Base-by-base conservation (phyloP, 345 rosid species). In the Erucastrum elatum region DNA sequence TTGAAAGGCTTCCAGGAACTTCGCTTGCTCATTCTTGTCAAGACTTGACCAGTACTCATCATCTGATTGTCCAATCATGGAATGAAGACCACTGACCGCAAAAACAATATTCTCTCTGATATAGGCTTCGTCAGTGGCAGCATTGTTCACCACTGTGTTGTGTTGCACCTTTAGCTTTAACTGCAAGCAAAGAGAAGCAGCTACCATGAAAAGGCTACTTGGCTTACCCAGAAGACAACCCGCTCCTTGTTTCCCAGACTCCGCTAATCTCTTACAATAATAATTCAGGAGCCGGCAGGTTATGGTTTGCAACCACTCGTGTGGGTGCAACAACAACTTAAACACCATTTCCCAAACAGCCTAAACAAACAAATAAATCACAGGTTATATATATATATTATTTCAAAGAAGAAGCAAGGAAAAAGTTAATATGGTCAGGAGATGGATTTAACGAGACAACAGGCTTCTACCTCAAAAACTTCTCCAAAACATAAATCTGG, bases 261-360 rank as follows among this genome's bases (percentile, higher is more conserved):
- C 84, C 2, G 75, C 76, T 25, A 76, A 71, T 33, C 66, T 66
- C 55, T 77, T 79, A 51, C 87, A 88, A 82, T 91, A 90, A 11
- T 78, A 80, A 46, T 87, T 83, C 5, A 94, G 68, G 29, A 94
- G 87, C 62, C 90, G 91, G 83, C 85, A 85, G 12, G 97, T 79
- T 77, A 81, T 84, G 34, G 78, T 88, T 59, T 84, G 85, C 76
- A 94, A 55, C 95, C 95, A 89, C 27, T 71, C 55, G 66, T 91
- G 96, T 46, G 90, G 98, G 60, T 91, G 92, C 79, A 86, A 70
- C 77, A 94, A 84, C 80, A 91, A 83, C 83, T 87, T 87, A 53
- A 86, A 87, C 31, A 89, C 78, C 70, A 84, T 75, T 66, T 75
- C 84, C 97, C 97, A 94, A 30, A 87, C 74, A 79, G 75, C 89